Evolutionary conservation across 2,329 filamentous ascomycete genomes (phyloP).

Genomic region (Epichloe gansuensis): DNA sequence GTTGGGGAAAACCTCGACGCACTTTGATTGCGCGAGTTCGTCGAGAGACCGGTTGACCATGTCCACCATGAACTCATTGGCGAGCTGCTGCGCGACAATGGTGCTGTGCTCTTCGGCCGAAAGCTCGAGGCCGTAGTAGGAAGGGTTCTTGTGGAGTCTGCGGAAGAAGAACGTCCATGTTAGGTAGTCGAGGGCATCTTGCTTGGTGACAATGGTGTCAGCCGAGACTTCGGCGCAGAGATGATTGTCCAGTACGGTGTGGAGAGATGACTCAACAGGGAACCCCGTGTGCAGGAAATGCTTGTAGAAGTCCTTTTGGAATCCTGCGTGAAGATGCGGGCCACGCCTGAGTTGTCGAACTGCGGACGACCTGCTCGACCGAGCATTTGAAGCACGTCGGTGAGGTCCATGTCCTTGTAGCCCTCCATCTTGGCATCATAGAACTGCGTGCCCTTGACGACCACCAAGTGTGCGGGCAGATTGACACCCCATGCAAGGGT

Average conservation of each 20-base stretch:
- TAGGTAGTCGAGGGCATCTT: slow-evolving; percentile 92
- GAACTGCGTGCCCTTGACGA: slow-evolving; percentile 96
- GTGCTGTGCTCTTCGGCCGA: slow-evolving; percentile 86
- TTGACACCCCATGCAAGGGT: slow-evolving; percentile 98
- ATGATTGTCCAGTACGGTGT: slow-evolving; percentile 96
- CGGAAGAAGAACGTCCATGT: slow-evolving; percentile 99
- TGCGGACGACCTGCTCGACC: slow-evolving; percentile 91
- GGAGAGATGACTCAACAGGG: slow-evolving; percentile 89
- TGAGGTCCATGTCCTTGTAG: slow-evolving; percentile 98
- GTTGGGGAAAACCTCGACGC: slow-evolving; percentile 70
- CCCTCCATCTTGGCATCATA: slow-evolving; percentile 97
- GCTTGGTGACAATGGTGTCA: slow-evolving; percentile 84
- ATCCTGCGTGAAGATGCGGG: slow-evolving; percentile 94
- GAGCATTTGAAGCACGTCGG: slow-evolving; percentile 95
- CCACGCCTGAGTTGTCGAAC: slow-evolving; percentile 91
- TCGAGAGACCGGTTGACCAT: slow-evolving; percentile 79
- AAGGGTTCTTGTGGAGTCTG: slow-evolving; percentile 92
- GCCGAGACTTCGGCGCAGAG: slow-evolving; percentile 89
- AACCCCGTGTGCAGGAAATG: slow-evolving; percentile 98
- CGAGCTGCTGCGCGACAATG: slow-evolving; percentile 69
- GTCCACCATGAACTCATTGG: slow-evolving; percentile 89
- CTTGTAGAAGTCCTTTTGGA: slow-evolving; percentile 99
- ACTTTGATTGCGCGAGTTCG: slow-evolving; percentile 74
- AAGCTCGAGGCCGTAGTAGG: slow-evolving; percentile 93
- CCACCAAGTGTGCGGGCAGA: slow-evolving; percentile 86